These are phyloP conservation scores for Phlebiopsis gigantea DNA, from an alignment of 768 basidiomycete genomes.

Conservation along the genomic window DNA sequence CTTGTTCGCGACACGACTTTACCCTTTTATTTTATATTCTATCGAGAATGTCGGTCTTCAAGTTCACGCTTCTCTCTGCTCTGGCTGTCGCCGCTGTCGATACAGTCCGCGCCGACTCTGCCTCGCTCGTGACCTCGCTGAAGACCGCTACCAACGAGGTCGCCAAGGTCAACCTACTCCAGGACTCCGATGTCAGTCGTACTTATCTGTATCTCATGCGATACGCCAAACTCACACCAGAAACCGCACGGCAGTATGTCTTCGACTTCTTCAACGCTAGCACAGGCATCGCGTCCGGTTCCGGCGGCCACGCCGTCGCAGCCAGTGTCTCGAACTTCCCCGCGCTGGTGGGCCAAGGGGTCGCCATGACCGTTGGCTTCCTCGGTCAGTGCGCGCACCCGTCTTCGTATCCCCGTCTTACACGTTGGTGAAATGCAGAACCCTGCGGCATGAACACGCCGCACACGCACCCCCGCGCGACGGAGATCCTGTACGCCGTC, in stretches of 20 bases:
- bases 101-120: constrained; percentile 2
- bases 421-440: background rate
- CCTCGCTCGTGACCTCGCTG: constrained; percentile 15
- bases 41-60: constrained; percentile 16
- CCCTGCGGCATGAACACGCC: constrained; percentile 32
- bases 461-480: constrained; percentile 31
- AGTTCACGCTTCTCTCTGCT: constrained; percentile 7
- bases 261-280: constrained; percentile 25
- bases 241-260: constrained; percentile 22
- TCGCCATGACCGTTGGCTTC: constrained; percentile 24
- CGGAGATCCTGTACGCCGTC: constrained; percentile 27
- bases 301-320: constrained; percentile 21
- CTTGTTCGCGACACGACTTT: background rate
- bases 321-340: constrained; percentile 25
- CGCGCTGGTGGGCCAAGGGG: constrained; percentile 23
- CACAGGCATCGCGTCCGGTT: constrained; percentile 15
- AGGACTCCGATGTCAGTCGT: constrained; percentile 18
- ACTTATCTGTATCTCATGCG: background rate
- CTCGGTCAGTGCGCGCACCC: constrained; percentile 12
- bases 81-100: constrained; percentile 12
- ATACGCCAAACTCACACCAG: background rate
- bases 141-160: constrained; percentile 18
- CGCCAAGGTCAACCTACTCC: constrained; percentile 20
- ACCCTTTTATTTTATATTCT: background rate
- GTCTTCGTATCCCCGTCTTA: background rate